phyloP scores from a whole-genome alignment of 148 eudicot species.

The Vaccinium macrocarpon region DNA sequence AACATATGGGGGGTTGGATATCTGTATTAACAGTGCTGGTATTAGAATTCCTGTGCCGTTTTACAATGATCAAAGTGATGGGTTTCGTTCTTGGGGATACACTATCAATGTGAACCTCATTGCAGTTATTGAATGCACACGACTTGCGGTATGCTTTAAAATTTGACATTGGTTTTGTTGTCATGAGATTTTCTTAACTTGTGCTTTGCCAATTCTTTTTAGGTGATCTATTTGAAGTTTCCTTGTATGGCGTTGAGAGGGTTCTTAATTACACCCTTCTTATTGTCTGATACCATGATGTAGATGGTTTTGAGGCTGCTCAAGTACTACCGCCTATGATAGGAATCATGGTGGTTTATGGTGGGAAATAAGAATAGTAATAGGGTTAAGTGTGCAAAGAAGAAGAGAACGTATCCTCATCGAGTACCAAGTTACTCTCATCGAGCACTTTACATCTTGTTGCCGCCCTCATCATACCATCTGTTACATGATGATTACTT shows the following conservation, averaged over 20 bases:
- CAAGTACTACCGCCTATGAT: too few relatives aligned
- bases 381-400: too few relatives aligned
- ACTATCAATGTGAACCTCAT: conserved; percentile 66
- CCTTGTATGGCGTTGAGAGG: neutral
- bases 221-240: neutral
- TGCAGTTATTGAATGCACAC: conserved; percentile 69
- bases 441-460: too few relatives aligned
- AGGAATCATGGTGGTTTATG: too few relatives aligned
- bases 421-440: too few relatives aligned
- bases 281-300: neutral
- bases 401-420: too few relatives aligned
- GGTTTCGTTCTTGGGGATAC: conserved; percentile 64
- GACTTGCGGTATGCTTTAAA: conserved; percentile 59
- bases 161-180: neutral
- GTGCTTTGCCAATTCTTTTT: neutral
- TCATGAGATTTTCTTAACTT: neutral
- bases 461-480: too few relatives aligned
- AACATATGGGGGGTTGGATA: conserved; percentile 83
- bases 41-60: conserved; percentile 45
- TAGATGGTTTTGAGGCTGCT: too few relatives aligned
- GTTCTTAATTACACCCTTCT: neutral
- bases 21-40: conserved; percentile 84
- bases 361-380: too few relatives aligned
- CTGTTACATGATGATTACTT: neutral
- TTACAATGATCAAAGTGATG: conserved; percentile 61